Evolutionary conservation across 805 yeast genomes (phyloP), one percentile per base, ranked within the genome.

Genomic region (Lachancea cidri): DNA sequence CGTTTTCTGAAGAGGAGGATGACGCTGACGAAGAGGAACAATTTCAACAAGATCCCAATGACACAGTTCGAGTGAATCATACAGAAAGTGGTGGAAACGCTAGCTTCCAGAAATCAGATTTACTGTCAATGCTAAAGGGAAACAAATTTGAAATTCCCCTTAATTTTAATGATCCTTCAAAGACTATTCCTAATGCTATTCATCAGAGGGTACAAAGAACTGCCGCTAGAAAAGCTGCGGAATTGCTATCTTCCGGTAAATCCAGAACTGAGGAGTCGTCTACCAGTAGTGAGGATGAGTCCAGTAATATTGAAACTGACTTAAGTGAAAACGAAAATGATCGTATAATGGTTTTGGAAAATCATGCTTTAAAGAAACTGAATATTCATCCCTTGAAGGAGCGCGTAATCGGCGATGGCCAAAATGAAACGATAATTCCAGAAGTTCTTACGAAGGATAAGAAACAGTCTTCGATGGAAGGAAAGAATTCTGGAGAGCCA

Each of bases 151-250:
- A 45, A 15, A 32, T 48, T 5, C 54, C 59, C 18, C 33, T 18
- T n/a, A 38, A 33, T n/a, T 27, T 22, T 18, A 38, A 41, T 20
- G 36, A 32, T n/a, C 33, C 30, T 3, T 35, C 50, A 9, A 49
- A 49, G 43, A 60, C 56, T 5, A 57, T 53, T 45, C 55, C 60
- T 29, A 50, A 64, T 47, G 57, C 55, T 22, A 38, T 58, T 27
- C 62, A 64, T 2, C 45, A 44, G 29, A 47, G 58, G 33, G 43
- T 49, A 5, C 53, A 58, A 29, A 55, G 62, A 24, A 47, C 40
- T 36, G 64, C 61, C n/a, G 65, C 64, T 11, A 54, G 47, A 41
- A 48, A 52, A 29, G 62, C 65, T 1, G 55, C 64, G 5, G 52
- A 53, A 29, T 46, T 56, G 18, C 41, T 58, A 2, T 45, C 60